These are phyloP conservation scores for Arthrinium phaeospermum DNA, from an alignment of 2,329 filamentous ascomycete species.

Conservation along the genomic window DNA sequence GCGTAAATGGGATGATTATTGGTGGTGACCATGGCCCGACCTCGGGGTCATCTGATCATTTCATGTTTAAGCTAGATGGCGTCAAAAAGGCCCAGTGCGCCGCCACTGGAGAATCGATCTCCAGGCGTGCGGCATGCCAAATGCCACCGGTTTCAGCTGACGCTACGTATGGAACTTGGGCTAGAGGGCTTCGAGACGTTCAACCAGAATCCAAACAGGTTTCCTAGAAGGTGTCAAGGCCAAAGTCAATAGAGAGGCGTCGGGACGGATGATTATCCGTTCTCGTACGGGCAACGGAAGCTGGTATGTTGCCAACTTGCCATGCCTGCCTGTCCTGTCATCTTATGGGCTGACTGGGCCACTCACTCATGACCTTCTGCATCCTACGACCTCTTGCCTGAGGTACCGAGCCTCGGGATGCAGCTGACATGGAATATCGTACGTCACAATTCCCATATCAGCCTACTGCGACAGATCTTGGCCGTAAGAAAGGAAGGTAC, in stretches of 20 bases:
- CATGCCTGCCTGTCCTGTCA: background rate
- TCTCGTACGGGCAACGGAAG: background rate
- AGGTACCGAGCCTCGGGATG: background rate
- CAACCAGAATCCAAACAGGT: background rate
- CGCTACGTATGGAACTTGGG: background rate
- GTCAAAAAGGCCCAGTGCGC: background rate
- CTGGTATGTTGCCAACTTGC: background rate
- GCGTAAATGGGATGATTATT: background rate
- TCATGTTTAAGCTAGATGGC: constrained; percentile 12
- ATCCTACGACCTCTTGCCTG: background rate
- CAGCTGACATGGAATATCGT: background rate
- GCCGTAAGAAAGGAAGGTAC: too few relatives aligned
- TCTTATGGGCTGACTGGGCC: background rate
- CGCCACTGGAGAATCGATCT: constrained; percentile 10
- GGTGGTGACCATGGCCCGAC: background rate
- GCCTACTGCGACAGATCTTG: background rate
- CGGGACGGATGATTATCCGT: background rate
- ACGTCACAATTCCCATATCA: background rate
- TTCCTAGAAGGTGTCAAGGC: background rate
- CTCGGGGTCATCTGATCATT: background rate
- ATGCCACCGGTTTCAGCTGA: constrained; percentile 14
- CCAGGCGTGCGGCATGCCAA: background rate
- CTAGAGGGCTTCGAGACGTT: constrained; percentile 7
- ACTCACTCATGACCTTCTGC: background rate
- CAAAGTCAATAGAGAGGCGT: background rate